Percentiles rank a stretch among this genome's conserved stretches.
phyloP scores from a whole-genome alignment of 2,329 filamentous ascomycete genomes.

The Didymella sp. region DNA sequence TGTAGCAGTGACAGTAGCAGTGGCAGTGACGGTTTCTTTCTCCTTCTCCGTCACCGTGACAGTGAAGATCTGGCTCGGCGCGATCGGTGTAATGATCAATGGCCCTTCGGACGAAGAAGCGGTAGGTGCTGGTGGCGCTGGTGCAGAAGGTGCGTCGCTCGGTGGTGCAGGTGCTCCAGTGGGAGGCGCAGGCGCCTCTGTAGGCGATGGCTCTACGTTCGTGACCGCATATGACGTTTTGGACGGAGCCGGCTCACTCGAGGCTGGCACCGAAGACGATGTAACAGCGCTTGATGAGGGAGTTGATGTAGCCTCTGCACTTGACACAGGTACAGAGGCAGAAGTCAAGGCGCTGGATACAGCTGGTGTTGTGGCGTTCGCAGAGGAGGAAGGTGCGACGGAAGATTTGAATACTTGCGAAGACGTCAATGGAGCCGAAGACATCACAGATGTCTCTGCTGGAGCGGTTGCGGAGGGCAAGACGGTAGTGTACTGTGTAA shows the following conservation, averaged over 20 bases:
- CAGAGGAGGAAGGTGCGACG: slow-evolving; percentile 1
- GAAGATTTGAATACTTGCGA: background rate
- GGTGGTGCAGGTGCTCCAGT: slow-evolving; percentile 8
- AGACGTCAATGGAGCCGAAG: slow-evolving; percentile 1
- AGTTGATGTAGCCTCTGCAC: background rate
- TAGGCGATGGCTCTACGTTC: slow-evolving; percentile 12
- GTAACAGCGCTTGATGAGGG: background rate
- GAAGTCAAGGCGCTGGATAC: background rate
- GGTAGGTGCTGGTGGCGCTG: slow-evolving; percentile 17
- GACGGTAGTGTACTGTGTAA: slow-evolving; percentile 42
- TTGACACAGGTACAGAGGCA: background rate
- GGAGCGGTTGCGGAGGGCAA: slow-evolving; percentile 10
- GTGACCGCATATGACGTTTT: slow-evolving; percentile 8
- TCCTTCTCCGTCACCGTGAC: slow-evolving; percentile 44
- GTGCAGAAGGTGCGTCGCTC: slow-evolving; percentile 3
- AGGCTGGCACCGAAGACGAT: background rate
- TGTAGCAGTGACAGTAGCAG: slow-evolving; percentile 35
- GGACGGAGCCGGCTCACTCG: slow-evolving; percentile 3
- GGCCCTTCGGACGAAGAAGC: slow-evolving; percentile 30
- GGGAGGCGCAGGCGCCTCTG: slow-evolving; percentile 12
- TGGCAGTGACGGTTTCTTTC: slow-evolving; percentile 41
- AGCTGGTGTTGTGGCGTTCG: background rate
- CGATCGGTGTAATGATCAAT: slow-evolving; percentile 45
- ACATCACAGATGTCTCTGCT: slow-evolving; percentile 1
- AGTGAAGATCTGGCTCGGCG: slow-evolving; percentile 43